Evolutionary conservation across 2,329 filamentous ascomycete genomes (phyloP), one percentile per base, ranked within the genome.

Genomic region (Penicillium crustosum): DNA sequence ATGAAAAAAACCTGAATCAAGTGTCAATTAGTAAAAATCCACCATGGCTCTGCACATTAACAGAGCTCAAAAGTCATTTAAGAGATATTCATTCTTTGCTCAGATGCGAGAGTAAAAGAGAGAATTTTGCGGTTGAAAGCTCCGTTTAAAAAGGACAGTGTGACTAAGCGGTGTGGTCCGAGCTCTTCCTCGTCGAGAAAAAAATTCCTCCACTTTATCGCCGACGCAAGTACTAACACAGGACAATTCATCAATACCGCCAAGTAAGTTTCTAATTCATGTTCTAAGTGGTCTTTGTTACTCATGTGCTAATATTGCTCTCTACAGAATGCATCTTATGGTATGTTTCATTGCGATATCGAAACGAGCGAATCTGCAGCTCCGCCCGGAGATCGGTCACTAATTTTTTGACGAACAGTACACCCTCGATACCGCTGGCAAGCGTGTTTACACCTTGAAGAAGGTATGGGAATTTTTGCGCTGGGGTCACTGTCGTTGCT

Each of bases 391-490:
- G 59, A 55, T 41, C n/a, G 17, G 48, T 53, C 27, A 19, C 60
- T 63, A 49, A 63, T 59, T 48, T 21, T 51, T 52, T 10, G 27
- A 51, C 21, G 44, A 57, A 55, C 48, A 75, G 94, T 96, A 93
- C 86, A 94, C 90, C 63, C 81, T 93, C 79, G 89, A 92, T 77
- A 77, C 83, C 68, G 81, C 84, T 61, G 93, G 93, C 83, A 93
- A 91, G 82, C 91, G 93, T 76, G 80, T 89, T 71, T 99, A 97
- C 84, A 97, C 94, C 48, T 86, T 97, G 66, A 93, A 97, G 81
- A 97, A 97, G 82, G 55, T 57, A 57, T 2, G 55, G 29, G 19
- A 41, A 23, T 21, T 6, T 19, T 36, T 48, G 25, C 27, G 15
- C 42, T 13, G 9, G 9, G 12, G 21, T 23, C 19, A 13, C 6